Evolutionary conservation across 1,284 basidiomycete species (phyloP).

Genomic region (Hymenochaete sp.): DNA sequence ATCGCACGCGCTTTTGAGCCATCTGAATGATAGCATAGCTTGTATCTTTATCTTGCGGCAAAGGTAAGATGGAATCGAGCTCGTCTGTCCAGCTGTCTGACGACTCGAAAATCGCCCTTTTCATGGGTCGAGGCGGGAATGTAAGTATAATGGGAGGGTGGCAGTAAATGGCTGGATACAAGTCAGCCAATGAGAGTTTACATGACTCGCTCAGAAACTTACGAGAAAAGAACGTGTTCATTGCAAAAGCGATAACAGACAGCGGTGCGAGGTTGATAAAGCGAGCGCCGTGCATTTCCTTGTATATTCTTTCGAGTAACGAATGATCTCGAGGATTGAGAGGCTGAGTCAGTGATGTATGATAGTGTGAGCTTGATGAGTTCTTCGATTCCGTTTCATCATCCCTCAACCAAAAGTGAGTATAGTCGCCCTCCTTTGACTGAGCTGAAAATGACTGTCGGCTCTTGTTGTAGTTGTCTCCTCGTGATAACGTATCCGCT

Average conservation of each 20-base stretch:
- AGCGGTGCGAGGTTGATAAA: conserved; percentile 60
- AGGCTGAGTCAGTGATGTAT: conserved; percentile 31
- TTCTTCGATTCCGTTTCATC: no score
- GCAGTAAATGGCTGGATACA: conserved; percentile 4
- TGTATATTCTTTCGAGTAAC: conserved; percentile 54
- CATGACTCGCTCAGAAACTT: conserved; percentile 15
- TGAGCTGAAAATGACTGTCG: no score
- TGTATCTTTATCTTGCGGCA: background rate
- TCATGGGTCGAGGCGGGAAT: conserved; percentile 10
- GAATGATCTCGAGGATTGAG: conserved; percentile 59
- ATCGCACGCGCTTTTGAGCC: background rate
- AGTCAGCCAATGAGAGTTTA: conserved; percentile 2
- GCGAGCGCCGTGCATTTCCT: conserved; percentile 52
- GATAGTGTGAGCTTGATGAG: conserved; percentile 25
- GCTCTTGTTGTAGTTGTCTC: no score
- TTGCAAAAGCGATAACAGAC: conserved; percentile 46
- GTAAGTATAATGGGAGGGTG: conserved; percentile 9
- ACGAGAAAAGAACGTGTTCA: conserved; percentile 56
- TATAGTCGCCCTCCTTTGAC: no score
- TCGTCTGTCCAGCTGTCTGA: no score
- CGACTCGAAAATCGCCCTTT: background rate
- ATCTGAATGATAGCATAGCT: background rate
- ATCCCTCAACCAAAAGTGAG: no score
- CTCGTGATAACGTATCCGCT: no score
- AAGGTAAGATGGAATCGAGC: background rate